phyloP scores from a whole-genome alignment of 2,329 filamentous ascomycete species.

The Fusarium floridanum region DNA sequence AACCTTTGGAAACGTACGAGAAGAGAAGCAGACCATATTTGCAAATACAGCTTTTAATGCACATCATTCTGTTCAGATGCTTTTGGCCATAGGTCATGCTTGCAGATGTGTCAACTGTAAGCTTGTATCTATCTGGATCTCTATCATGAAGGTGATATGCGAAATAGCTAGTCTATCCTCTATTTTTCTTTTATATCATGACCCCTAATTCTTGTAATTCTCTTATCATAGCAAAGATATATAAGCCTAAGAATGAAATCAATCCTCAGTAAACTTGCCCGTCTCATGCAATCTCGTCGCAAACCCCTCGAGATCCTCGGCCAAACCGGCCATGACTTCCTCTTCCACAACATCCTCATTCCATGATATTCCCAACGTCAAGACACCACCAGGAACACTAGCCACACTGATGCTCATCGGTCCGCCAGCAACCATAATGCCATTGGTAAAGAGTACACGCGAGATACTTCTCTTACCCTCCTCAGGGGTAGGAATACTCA shows the following conservation, averaged over 20 bases:
- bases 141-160: not conserved
- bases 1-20: slow-evolving; percentile 13
- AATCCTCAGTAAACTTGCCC: slow-evolving; percentile 33
- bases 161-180: not conserved
- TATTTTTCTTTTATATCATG: not conserved
- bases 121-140: not conserved
- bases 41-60: slow-evolving; percentile 41
- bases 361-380: slow-evolving; percentile 63
- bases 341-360: slow-evolving; percentile 59
- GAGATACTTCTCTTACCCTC: slow-evolving; percentile 52
- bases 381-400: slow-evolving; percentile 56
- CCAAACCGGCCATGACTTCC: slow-evolving; percentile 53
- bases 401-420: slow-evolving; percentile 61
- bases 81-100: not conserved
- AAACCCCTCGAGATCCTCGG: slow-evolving; percentile 50
- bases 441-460: slow-evolving; percentile 64
- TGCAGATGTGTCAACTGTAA: not conserved
- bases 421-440: slow-evolving; percentile 58
- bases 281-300: slow-evolving; percentile 38
- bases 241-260: not conserved
- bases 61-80: slow-evolving; percentile 14
- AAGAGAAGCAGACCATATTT: slow-evolving; percentile 26
- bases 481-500: slow-evolving; percentile 41
- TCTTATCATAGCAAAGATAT: not conserved
- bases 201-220: not conserved